Evolutionary conservation across 2,329 filamentous ascomycete genomes (phyloP).

Genomic region (Fusarium sp.): DNA sequence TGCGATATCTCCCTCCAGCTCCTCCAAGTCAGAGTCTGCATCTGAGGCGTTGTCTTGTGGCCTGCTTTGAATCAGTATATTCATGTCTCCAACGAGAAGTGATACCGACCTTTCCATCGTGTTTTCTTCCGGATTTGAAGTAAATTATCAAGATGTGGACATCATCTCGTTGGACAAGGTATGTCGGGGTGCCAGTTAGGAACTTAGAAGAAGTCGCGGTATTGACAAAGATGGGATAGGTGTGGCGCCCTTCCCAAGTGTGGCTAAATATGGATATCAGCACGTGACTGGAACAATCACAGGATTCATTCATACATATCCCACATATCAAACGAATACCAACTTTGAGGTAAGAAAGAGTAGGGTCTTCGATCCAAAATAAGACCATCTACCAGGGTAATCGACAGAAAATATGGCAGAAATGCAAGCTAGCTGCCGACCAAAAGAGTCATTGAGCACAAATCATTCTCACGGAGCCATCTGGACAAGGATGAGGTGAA

Average conservation of each 20-base stretch:
- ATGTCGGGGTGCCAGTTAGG: background rate
- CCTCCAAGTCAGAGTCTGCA: conserved; percentile 56
- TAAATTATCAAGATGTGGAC: background rate
- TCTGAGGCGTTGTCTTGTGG: conserved; percentile 47
- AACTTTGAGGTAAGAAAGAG: background rate
- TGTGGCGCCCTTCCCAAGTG: background rate
- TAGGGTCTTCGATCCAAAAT: background rate
- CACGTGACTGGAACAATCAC: background rate
- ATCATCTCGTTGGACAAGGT: background rate
- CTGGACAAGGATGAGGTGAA: background rate
- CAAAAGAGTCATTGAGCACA: background rate
- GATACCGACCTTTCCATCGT: conserved; percentile 7
- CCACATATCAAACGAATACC: background rate
- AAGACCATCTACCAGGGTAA: background rate
- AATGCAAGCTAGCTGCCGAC: background rate
- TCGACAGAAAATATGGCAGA: background rate
- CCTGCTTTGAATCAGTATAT: conserved; percentile 13
- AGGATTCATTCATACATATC: background rate
- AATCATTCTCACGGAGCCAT: background rate
- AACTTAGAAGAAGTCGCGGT: background rate
- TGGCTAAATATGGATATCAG: no score
- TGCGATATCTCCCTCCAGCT: conserved; percentile 55
- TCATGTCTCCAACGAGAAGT: background rate
- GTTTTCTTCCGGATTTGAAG: background rate
- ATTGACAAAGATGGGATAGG: background rate